Percentiles rank a stretch among this genome's conserved stretches.
phyloP scores from a whole-genome alignment of 2,329 filamentous ascomycete species.

The Coleophoma crateriformis region DNA sequence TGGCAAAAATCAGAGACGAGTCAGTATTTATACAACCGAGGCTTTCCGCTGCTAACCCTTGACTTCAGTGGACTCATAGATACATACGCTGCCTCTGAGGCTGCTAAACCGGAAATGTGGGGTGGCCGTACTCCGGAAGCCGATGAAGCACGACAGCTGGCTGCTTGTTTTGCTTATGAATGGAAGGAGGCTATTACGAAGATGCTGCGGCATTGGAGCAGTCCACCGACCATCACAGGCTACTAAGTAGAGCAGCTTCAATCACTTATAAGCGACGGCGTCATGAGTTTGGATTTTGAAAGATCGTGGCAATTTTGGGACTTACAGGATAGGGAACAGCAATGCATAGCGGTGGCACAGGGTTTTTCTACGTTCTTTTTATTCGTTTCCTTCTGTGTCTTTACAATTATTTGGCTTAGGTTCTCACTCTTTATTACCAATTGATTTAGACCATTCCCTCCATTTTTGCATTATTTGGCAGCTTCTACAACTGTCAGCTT shows the following conservation, averaged over 20 bases:
- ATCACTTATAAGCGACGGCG: too few relatives aligned
- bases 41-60: not conserved
- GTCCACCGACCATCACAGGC: constrained; percentile 53
- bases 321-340: too few relatives aligned
- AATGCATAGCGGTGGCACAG: too few relatives aligned
- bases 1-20: constrained; percentile 62
- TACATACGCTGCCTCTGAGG: constrained; percentile 55
- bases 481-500: too few relatives aligned
- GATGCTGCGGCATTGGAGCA: constrained; percentile 65
- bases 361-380: too few relatives aligned
- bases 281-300: too few relatives aligned
- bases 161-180: constrained; percentile 57
- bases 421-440: too few relatives aligned
- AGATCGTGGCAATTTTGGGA: too few relatives aligned
- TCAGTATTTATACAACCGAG: constrained; percentile 30
- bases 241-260: constrained; percentile 27
- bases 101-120: constrained; percentile 65
- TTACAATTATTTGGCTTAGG: too few relatives aligned
- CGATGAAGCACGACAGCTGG: constrained; percentile 52
- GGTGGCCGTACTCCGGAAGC: constrained; percentile 49
- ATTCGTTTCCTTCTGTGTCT: too few relatives aligned
- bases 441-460: too few relatives aligned
- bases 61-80: constrained; percentile 49
- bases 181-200: constrained; percentile 60
- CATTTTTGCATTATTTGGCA: too few relatives aligned